Base-by-base conservation (phyloP, 2,329 filamentous ascomycete species). In the Eurotiales sp. region DNA sequence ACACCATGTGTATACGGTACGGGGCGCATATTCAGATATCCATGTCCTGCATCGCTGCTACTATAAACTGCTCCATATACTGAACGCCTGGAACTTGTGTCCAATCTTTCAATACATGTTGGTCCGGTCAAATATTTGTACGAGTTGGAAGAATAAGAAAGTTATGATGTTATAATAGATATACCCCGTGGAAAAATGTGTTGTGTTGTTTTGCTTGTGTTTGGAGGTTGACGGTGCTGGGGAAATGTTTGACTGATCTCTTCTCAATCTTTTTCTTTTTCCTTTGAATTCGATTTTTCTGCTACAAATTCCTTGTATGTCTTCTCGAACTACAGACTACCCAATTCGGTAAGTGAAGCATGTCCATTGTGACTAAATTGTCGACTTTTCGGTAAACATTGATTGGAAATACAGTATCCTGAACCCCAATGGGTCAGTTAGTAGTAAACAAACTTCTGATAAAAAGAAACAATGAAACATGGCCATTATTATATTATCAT, bases 101-200 rank as follows among this genome's bases (percentile, higher is more conserved):
- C 8, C 15, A 14, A 36, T 36, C 32, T 36, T 36, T 4, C 17
- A 36, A 7, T 36, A 36, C n/a, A 36, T 21, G 34, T 37, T 37
- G 15, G 12, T 37, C 4, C 10, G 32, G 10, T n/a, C n/a, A 36
- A 37, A 21, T 37, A 37, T 10, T 37, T 17, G 34, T 37, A 37
- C n/a, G 34, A 36, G 34, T 19, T 37, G 17, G 15, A 11, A 37
- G 34, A 37, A 2, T 11, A 11, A 37, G 15, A 15, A 19, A 19
- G 34, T 37, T 37, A 37, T 15, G 32, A 36, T 37, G 17, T 21
- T 41, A 47, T 37, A 52, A 47, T 37, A 52, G 17, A 32, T 47
- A 48, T 52, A 49, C 45, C 39, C 45, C 36, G 49, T 30, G 40
- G 17, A 42, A 43, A 22, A 17, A 40, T 43, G 37, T 50, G 14